Conservation (phyloP, 225 moss, liverwort and hornwort species). For the Neckera pumila region DNA sequence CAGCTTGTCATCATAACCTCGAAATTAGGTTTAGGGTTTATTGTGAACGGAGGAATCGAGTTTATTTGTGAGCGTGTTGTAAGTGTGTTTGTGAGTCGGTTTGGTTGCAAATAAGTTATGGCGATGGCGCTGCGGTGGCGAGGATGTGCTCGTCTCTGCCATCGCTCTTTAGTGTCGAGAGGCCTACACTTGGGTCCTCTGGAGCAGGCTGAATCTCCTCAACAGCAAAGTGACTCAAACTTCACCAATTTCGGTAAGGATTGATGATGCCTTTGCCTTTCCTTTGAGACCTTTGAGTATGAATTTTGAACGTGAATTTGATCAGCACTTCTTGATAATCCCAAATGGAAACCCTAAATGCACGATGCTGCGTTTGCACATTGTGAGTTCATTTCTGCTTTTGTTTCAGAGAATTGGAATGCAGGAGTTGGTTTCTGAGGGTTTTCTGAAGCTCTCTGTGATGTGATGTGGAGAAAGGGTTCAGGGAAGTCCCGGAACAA, state of each 20-base stretch:
- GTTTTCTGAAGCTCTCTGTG: background rate
- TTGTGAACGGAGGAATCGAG: background rate
- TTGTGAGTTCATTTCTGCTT: background rate
- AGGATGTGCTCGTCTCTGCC: constrained; percentile 13
- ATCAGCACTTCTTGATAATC: background rate
- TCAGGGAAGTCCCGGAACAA: constrained; percentile 67
- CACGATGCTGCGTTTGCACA: background rate
- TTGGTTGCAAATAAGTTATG: background rate
- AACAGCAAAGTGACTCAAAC: constrained; percentile 6
- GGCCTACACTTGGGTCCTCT: constrained; percentile 12
- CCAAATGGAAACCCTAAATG: background rate
- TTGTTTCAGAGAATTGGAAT: background rate
- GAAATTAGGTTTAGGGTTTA: background rate
- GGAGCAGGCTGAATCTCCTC: background rate
- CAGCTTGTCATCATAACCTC: background rate
- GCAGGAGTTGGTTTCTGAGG: background rate
- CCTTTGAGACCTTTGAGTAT: background rate
- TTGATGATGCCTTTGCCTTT: background rate
- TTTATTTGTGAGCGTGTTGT: background rate
- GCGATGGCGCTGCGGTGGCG: constrained; percentile 37
- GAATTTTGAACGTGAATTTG: background rate
- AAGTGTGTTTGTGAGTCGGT: background rate
- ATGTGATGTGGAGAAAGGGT: constrained; percentile 39
- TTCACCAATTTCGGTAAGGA: constrained; percentile 42
- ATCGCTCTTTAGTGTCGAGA: background rate